These are phyloP conservation scores for Silene noctiflora DNA, from an alignment of 179 eudicot species.

Conservation along the genomic window DNA sequence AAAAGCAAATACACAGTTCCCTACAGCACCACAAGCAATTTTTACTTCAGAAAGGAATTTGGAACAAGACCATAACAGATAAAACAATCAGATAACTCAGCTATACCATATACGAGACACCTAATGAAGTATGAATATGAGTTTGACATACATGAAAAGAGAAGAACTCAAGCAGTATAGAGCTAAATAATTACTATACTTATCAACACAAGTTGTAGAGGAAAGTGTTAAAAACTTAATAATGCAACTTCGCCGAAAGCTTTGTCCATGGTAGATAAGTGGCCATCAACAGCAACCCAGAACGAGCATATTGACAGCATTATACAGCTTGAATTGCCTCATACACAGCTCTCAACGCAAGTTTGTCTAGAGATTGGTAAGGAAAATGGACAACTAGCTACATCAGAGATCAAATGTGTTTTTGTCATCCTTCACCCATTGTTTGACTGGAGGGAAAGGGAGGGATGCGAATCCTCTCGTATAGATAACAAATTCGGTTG, in stretches of 20 bases:
- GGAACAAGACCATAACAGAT: neutral
- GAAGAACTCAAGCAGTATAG: neutral
- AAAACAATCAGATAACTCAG: neutral
- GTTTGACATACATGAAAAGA: neutral
- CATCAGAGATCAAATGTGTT: too few relatives aligned
- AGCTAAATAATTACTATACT: too few relatives aligned
- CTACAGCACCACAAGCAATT: constrained; percentile 36
- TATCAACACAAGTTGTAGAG: too few relatives aligned
- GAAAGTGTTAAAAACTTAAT: neutral
- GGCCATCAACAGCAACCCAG: neutral
- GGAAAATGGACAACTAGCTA: too few relatives aligned
- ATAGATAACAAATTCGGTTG: too few relatives aligned
- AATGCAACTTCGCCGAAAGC: neutral
- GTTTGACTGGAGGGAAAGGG: too few relatives aligned
- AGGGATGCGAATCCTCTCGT: too few relatives aligned
- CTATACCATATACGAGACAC: neutral
- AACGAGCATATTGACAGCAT: too few relatives aligned
- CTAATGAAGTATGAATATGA: neutral
- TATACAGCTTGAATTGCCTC: too few relatives aligned
- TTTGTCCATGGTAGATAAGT: neutral
- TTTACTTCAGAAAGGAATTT: constrained; percentile 5
- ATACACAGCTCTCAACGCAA: too few relatives aligned
- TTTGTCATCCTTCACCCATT: too few relatives aligned
- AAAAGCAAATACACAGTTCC: constrained; percentile 55
- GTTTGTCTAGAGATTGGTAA: too few relatives aligned